Evolutionary conservation across 2,329 filamentous ascomycete species (phyloP).

Genomic region (Fusarium haematococcum): DNA sequence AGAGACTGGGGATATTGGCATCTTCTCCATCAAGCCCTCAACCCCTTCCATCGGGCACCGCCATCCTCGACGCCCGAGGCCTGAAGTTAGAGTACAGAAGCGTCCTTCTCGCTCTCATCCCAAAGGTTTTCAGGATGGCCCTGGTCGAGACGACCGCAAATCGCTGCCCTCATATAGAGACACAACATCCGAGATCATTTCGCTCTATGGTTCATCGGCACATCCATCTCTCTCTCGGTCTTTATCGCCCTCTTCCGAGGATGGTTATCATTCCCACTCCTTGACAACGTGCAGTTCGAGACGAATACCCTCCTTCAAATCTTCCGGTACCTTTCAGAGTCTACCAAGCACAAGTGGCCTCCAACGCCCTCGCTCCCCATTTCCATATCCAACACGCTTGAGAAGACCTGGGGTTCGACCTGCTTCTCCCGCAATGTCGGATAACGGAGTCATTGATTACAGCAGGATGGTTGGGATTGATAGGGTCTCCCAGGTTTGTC

Average conservation of each 20-base stretch:
- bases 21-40: constrained; percentile 64
- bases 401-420: constrained; percentile 65
- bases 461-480: constrained; percentile 64
- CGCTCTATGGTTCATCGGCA: constrained; percentile 66
- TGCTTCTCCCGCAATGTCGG: constrained; percentile 61
- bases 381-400: constrained; percentile 68
- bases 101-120: constrained; percentile 45
- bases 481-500: constrained; percentile 59
- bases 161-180: constrained; percentile 63
- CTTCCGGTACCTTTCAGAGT: constrained; percentile 61
- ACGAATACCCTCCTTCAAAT: constrained; percentile 60
- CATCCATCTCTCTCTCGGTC: constrained; percentile 58
- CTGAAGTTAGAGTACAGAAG: constrained; percentile 46
- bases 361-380: constrained; percentile 69
- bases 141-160: constrained; percentile 55
- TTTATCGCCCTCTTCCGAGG: constrained; percentile 57
- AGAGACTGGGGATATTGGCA: constrained; percentile 73
- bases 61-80: constrained; percentile 44
- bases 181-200: constrained; percentile 66
- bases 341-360: constrained; percentile 55
- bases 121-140: constrained; percentile 48
- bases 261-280: constrained; percentile 65
- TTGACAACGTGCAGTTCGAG: constrained; percentile 64
- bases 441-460: constrained; percentile 61
- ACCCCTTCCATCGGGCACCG: constrained; percentile 48